Base-by-base conservation (phyloP, 2,329 filamentous ascomycete genomes). In the Penicillium sclerotiorum region DNA sequence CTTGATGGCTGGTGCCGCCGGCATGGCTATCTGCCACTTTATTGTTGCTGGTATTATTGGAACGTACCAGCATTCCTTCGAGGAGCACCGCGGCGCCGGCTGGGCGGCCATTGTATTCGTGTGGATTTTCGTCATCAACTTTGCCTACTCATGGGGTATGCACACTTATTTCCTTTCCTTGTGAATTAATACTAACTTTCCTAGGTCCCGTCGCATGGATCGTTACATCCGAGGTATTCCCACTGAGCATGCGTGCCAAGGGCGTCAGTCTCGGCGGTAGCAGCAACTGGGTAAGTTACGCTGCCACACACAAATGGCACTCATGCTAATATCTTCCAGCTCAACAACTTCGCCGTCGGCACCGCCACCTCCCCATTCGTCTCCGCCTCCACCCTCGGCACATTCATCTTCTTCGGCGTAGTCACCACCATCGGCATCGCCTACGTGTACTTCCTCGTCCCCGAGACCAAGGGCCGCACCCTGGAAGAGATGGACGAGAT, bases 51-150 rank as follows among this genome's bases (percentile, higher is more conserved):
- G 83, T 32, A 87, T 90, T 50, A 79, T 86, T 4, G 88, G 84
- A 28, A 81, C 77, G 54, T 83, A 85, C 62, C 71, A 82, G n/a
- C 64, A 82, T 55, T 69, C 77, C 3, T 91, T 86, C 77, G 64
- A 69, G 0, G 64, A 73, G 0, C 79, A 90, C 53, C 60, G 67
- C 6, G 80, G 79, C 0, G 85, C 86, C 0, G 87, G 87, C 1
- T 91, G 88, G 88, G 87, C 75, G 4, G 80, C 86, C 0, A 85
- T 82, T 5, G 76, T 62, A 1, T 71, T 75, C 49, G 66, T 75
- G 5, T 90, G 87, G 87, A 76, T 91, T 0, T 90, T 88, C 56
- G 83, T 89, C 22, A 75, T 89, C 23, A 81, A 88, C 68, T 91
- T 91, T 61, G 88, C 85, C 23, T 90, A 89, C 65, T 84, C 80